Conservation (phyloP, 345 rosid species). For the Salix viminalis region DNA sequence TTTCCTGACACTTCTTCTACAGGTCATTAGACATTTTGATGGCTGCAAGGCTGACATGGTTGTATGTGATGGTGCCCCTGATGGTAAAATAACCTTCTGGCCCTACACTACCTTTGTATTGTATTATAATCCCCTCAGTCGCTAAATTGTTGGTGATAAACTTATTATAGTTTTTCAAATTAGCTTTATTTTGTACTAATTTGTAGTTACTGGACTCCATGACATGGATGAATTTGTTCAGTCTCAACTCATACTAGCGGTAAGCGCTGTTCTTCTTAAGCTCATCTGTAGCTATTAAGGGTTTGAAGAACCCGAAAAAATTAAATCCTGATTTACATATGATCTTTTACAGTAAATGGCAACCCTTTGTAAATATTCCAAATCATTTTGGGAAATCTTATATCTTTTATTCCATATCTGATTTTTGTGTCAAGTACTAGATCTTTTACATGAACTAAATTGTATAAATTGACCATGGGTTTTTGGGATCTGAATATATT, state of each 20-base stretch:
- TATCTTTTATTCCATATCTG: no score
- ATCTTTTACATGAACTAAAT: no score
- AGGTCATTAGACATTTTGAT: conserved; percentile 93
- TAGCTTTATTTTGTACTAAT: conserved; percentile 16
- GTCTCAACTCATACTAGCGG: conserved; percentile 90
- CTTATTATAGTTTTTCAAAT: conserved; percentile 4
- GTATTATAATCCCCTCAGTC: no score
- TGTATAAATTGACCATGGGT: no score
- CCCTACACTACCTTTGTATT: not conserved
- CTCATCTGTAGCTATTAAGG: not conserved
- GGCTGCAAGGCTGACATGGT: conserved; percentile 97
- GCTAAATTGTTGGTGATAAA: no score
- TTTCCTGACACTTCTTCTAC: not conserved
- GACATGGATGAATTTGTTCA: conserved; percentile 99
- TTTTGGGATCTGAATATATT: no score
- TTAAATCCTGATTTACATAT: no score
- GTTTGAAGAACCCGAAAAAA: no score
- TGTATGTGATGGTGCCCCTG: conserved; percentile 98
- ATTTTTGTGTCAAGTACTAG: no score
- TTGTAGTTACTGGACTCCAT: conserved; percentile 92
- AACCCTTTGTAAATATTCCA: no score
- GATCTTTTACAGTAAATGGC: no score
- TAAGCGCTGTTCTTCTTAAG: conserved; percentile 31
- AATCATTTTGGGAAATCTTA: no score
- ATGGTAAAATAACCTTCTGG: conserved; percentile 47